Evolutionary conservation across 129 eudicot genomes (phyloP), one percentile per base, ranked within the genome.

Genomic region (Arctium minus): DNA sequence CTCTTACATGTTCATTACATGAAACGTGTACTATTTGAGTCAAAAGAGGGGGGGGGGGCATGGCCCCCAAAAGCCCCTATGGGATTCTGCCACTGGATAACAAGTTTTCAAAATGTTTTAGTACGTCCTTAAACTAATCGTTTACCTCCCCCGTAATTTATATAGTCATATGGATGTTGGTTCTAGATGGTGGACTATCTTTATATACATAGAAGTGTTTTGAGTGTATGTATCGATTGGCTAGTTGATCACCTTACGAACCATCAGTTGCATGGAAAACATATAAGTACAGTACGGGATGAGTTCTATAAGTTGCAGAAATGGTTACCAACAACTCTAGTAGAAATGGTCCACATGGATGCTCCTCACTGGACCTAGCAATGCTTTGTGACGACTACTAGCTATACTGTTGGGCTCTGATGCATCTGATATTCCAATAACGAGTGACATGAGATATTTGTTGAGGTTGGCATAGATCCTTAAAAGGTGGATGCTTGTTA

Each of bases 401-500:
- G 27, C 64, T 53, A 12, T 53, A 42, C 50, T 8, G 18, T 42
- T 68, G n/a, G 18, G 64, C 35, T 69, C 27, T 40, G 68, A 79
- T 44, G 68, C 8, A 65, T 5, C 30, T 65, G 39, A 78, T 40
- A 78, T 40, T 29, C 31, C 17, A 48, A 48, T 70, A 71, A 79
- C 3, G 50, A 70, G 35, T 50, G 76, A 32, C 70, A 33, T 70
- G 77, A 73, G 73, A 73, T 81, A 73, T 72, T 81, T 80, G 73
- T 46, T 71, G 29, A 80, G 72, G 77, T 78, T 50, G 78, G 83
- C 56, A 81, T 81, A 72, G 84, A 81, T 80, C 76, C 76, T 75
- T 44, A 80, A 80, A 80, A 72, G 72, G 5, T 72, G 79, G 84
- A 72, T 81, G 78, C 78, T 81, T 72, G 64, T 72, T 72, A 53